phyloP scores from a whole-genome alignment of 805 yeast species.

The Scheffersomyces lignosus region DNA sequence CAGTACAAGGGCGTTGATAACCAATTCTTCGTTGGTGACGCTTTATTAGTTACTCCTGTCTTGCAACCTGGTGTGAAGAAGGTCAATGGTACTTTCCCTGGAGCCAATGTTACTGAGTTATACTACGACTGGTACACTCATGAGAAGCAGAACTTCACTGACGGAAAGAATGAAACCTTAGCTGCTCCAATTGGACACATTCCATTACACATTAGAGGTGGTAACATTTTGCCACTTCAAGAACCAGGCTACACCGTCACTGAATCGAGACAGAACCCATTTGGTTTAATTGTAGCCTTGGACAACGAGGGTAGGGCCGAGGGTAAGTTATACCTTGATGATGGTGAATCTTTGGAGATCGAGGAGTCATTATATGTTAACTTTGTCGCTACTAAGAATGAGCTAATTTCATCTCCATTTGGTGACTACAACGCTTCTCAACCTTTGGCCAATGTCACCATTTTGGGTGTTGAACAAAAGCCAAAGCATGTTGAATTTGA shows the following conservation, averaged over 20 bases:
- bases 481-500: constrained; percentile 16
- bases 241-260: constrained; percentile 23
- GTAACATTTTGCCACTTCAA: constrained; percentile 21
- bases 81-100: constrained; percentile 23
- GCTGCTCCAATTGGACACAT: constrained; percentile 26
- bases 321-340: constrained; percentile 23
- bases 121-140: constrained; percentile 27
- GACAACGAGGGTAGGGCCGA: constrained; percentile 15
- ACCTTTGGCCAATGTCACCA: constrained; percentile 19
- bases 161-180: constrained; percentile 20
- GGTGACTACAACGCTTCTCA: constrained; percentile 16
- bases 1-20: constrained; percentile 16
- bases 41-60: constrained; percentile 25
- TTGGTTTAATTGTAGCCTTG: constrained; percentile 21
- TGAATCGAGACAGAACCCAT: constrained; percentile 21
- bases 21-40: constrained; percentile 27
- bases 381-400: constrained; percentile 12
- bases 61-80: constrained; percentile 19
- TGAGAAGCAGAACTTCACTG: constrained; percentile 12
- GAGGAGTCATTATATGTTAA: constrained; percentile 15
- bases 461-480: constrained; percentile 17
- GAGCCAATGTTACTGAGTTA: constrained; percentile 15
- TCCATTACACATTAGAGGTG: constrained; percentile 24
- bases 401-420: constrained; percentile 9
- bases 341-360: constrained; percentile 20